A percentile compares a stretch with the other conserved stretches of the same genome.
Conservation (phyloP, 2,329 filamentous ascomycete species). For the Arthrobotrys musiformis region DNA sequence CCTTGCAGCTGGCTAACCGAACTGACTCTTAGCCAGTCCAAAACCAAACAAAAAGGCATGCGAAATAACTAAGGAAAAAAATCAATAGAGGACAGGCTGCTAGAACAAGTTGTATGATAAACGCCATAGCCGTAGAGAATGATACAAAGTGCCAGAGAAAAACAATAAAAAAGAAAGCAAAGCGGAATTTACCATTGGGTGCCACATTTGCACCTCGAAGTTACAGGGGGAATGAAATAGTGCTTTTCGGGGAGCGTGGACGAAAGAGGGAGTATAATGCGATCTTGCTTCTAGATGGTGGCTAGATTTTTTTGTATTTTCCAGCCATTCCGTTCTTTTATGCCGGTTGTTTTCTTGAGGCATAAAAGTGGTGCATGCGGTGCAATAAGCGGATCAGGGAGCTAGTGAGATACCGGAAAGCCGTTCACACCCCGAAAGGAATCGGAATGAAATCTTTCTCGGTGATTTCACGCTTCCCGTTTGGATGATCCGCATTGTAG, state of each 20-base stretch:
- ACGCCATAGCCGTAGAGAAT: slow-evolving; percentile 33
- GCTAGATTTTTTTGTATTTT: background rate
- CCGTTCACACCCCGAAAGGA: slow-evolving; percentile 14
- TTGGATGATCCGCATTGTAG: slow-evolving; percentile 14
- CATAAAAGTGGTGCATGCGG: background rate
- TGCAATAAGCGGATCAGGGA: background rate
- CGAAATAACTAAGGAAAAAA: background rate
- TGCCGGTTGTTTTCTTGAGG: slow-evolving; percentile 14
- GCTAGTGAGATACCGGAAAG: background rate
- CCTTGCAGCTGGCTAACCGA: slow-evolving; percentile 18
- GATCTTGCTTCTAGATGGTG: background rate
- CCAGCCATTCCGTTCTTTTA: background rate
- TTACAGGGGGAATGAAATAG: background rate
- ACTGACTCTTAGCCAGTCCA: background rate
- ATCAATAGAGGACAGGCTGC: background rate
- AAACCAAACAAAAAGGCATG: background rate
- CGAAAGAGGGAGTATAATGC: background rate
- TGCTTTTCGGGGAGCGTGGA: background rate
- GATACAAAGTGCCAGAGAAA: slow-evolving; percentile 1
- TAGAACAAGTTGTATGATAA: background rate
- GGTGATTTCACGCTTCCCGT: slow-evolving; percentile 15
- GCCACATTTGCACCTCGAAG: background rate
- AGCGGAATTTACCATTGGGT: background rate
- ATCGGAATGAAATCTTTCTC: slow-evolving; percentile 10
- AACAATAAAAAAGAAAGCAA: background rate